Conservation (phyloP, 2,329 filamentous ascomycete genomes). For the Cryphonectria radicalis region DNA sequence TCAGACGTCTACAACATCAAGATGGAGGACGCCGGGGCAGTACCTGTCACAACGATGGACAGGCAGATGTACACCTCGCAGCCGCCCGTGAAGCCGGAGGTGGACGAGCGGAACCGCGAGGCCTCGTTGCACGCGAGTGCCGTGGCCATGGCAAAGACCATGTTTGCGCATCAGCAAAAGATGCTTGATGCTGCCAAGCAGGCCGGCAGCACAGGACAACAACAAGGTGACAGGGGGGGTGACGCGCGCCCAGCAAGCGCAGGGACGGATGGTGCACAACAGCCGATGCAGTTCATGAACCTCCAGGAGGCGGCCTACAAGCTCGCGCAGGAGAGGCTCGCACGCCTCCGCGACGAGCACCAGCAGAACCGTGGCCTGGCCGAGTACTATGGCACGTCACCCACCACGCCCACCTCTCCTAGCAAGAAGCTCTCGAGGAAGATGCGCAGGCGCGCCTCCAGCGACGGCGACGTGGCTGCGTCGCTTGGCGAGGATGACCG, state of each 20-base stretch:
- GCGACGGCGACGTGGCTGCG: slow-evolving; percentile 61
- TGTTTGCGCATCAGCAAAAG: slow-evolving; percentile 75
- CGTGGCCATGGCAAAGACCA: slow-evolving; percentile 85
- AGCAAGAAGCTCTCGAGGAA: slow-evolving; percentile 56
- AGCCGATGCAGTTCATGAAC: slow-evolving; percentile 61
- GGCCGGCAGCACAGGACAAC: slow-evolving; percentile 39
- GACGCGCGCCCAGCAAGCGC: slow-evolving; percentile 32
- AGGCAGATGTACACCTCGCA: slow-evolving; percentile 78
- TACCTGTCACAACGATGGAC: slow-evolving; percentile 69
- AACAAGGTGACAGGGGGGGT: slow-evolving; percentile 31
- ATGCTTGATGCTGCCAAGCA: slow-evolving; percentile 57
- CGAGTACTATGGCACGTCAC: slow-evolving; percentile 73
- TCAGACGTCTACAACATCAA: slow-evolving; percentile 53
- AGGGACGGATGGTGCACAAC: slow-evolving; percentile 38
- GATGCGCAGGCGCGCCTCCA: slow-evolving; percentile 66
- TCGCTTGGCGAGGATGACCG: slow-evolving; percentile 54
- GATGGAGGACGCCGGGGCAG: slow-evolving; percentile 65
- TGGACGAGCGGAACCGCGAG: slow-evolving; percentile 73
- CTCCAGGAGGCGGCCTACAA: slow-evolving; percentile 88
- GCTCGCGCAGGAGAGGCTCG: slow-evolving; percentile 80
- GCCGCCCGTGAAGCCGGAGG: slow-evolving; percentile 72
- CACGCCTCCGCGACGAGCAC: slow-evolving; percentile 77
- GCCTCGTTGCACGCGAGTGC: slow-evolving; percentile 81
- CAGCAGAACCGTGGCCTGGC: slow-evolving; percentile 66
- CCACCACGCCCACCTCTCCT: slow-evolving; percentile 36